These are phyloP conservation scores for Massarina eburnea DNA, from an alignment of 2,329 filamentous ascomycete species.

Conservation along the genomic window DNA sequence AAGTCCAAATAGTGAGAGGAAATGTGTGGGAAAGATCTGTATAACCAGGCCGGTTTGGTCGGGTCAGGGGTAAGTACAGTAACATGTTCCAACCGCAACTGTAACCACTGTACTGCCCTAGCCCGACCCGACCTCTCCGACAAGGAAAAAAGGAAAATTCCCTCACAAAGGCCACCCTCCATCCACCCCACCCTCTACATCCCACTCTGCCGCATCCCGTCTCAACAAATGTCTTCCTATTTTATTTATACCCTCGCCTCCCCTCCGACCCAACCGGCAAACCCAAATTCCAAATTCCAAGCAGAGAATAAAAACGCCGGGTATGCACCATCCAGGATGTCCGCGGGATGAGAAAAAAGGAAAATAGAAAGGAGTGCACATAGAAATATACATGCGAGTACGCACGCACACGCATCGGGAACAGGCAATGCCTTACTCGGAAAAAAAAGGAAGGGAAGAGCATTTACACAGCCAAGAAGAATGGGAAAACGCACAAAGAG, in stretches of 20 bases:
- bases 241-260: background rate
- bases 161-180: background rate
- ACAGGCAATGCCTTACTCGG: background rate
- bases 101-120: too few species aligned
- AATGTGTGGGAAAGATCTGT: too few species aligned
- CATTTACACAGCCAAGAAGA: conserved; percentile 4
- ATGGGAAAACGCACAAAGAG: conserved; percentile 10
- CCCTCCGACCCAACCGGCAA: background rate
- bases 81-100: too few species aligned
- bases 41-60: too few species aligned
- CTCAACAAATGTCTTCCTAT: background rate
- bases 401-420: background rate
- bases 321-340: background rate
- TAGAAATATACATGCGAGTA: background rate
- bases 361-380: too few species aligned
- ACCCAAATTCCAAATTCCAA: background rate
- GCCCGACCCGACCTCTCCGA: too few species aligned
- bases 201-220: background rate
- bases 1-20: too few species aligned
- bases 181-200: background rate
- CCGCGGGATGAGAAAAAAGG: background rate
- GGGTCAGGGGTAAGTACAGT: too few species aligned
- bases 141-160: background rate
- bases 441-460: conserved; percentile 7
- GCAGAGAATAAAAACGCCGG: background rate